Percentiles rank a stretch among this genome's conserved stretches.
These are phyloP conservation scores for Trichomonas tenax DNA, from an alignment of 208 protist species.

Conservation along the genomic window DNA sequence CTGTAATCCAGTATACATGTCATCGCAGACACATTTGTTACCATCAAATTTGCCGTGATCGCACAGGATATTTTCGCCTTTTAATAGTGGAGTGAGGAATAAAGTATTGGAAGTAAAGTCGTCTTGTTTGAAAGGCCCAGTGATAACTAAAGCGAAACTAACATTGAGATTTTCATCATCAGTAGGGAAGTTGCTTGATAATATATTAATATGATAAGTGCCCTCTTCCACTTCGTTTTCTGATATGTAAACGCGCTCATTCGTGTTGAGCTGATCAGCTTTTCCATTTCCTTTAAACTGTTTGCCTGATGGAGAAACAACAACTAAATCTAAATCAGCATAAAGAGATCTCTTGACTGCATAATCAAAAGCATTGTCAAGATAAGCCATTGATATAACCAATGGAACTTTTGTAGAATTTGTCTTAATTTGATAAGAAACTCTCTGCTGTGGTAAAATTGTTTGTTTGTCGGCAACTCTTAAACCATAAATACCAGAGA, in stretches of 20 bases:
- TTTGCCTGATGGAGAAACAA: neutral
- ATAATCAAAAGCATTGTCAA: neutral
- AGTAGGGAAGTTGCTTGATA: neutral
- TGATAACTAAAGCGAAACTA: neutral
- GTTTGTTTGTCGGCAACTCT: neutral
- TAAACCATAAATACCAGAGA: neutral
- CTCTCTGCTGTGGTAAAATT: neutral
- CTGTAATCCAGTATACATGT: neutral
- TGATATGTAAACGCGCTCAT: neutral
- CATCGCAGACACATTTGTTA: neutral
- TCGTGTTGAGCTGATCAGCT: neutral
- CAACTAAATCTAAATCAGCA: neutral
- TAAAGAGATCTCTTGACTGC: neutral
- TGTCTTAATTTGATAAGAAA: neutral
- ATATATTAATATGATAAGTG: neutral
- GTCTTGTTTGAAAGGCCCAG: neutral
- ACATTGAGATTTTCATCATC: neutral
- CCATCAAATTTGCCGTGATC: neutral
- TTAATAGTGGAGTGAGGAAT: neutral
- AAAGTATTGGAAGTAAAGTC: neutral
- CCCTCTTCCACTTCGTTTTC: neutral
- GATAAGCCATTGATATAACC: neutral
- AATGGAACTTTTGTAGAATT: neutral
- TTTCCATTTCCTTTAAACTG: neutral
- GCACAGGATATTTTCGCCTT: neutral